These are phyloP conservation scores for Cordyceps militaris DNA, from an alignment of 2,329 filamentous ascomycete genomes.

Conservation along the genomic window DNA sequence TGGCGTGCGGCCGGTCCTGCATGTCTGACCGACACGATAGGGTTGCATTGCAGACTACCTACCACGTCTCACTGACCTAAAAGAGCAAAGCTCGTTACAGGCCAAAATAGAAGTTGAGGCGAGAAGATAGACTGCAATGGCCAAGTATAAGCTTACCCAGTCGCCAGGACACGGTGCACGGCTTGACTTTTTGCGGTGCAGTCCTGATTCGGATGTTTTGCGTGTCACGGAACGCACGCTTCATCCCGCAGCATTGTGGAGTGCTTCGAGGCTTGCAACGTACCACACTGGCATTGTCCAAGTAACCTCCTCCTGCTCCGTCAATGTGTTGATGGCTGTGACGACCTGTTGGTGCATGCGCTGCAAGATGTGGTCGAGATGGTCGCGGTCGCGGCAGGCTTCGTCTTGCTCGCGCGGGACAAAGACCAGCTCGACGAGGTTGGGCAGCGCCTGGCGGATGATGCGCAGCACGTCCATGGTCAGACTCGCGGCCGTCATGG, in stretches of 20 bases:
- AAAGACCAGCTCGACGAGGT: constrained; percentile 36
- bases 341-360: constrained; percentile 13
- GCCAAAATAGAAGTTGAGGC: neutral
- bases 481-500: constrained; percentile 32
- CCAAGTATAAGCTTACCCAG: neutral
- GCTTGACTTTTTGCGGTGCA: neutral
- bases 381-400: constrained; percentile 19
- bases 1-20: neutral
- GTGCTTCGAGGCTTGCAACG: constrained; percentile 25
- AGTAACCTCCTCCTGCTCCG: constrained; percentile 19
- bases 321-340: constrained; percentile 29
- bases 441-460: constrained; percentile 31
- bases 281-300: constrained; percentile 32
- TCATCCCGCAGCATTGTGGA: constrained; percentile 1
- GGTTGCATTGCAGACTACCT: constrained; percentile 9
- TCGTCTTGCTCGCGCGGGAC: constrained; percentile 33
- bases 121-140: neutral
- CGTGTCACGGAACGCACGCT: neutral
- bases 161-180: too few species aligned
- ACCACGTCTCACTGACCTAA: neutral
- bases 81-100: neutral
- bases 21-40: constrained; percentile 7
- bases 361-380: constrained; percentile 24
- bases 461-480: constrained; percentile 34
- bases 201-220: neutral